These are phyloP conservation scores for Aspergillus carbonarius DNA, from an alignment of 2,329 filamentous ascomycete species.

Conservation along the genomic window DNA sequence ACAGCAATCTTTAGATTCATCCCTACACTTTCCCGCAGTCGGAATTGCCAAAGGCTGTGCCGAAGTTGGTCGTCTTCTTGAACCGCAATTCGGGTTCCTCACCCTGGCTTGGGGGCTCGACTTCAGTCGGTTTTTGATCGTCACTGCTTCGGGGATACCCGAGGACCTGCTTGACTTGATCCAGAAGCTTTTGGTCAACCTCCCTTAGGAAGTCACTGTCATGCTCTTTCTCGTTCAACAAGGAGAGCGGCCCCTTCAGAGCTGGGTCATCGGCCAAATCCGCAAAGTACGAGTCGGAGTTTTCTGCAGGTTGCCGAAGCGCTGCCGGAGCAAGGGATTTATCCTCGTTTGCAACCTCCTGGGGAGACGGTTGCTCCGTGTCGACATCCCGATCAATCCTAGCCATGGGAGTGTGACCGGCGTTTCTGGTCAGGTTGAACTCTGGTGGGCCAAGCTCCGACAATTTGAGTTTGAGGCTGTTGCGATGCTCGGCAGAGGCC, in stretches of 20 bases:
- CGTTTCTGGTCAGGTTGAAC: conserved; percentile 41
- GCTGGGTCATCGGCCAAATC: conserved; percentile 44
- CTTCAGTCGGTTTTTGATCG: conserved; percentile 24
- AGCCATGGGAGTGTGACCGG: conserved; percentile 48
- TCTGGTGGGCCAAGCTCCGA: conserved; percentile 41
- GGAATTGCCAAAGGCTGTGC: conserved; percentile 45
- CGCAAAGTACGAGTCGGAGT: conserved; percentile 43
- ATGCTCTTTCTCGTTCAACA: conserved; percentile 42
- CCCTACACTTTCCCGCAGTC: conserved; percentile 18
- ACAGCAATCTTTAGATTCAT: neutral
- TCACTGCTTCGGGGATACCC: conserved; percentile 21
- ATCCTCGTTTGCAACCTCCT: conserved; percentile 21
- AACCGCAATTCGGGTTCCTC: conserved; percentile 43
- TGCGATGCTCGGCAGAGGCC: conserved; percentile 27
- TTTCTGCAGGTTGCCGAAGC: conserved; percentile 38
- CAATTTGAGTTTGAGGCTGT: conserved; percentile 35
- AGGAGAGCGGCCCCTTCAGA: conserved; percentile 44
- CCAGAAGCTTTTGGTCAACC: conserved; percentile 45
- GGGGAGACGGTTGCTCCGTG: conserved; percentile 26
- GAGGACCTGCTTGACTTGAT: conserved; percentile 38
- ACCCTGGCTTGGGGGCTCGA: conserved; percentile 23
- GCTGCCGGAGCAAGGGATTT: conserved; percentile 36
- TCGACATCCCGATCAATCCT: conserved; percentile 38
- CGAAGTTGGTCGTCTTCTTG: conserved; percentile 48
- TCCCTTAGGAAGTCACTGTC: conserved; percentile 43